Base-by-base conservation (phyloP, 345 rosid species). In the Syzygium oleosum region DNA sequence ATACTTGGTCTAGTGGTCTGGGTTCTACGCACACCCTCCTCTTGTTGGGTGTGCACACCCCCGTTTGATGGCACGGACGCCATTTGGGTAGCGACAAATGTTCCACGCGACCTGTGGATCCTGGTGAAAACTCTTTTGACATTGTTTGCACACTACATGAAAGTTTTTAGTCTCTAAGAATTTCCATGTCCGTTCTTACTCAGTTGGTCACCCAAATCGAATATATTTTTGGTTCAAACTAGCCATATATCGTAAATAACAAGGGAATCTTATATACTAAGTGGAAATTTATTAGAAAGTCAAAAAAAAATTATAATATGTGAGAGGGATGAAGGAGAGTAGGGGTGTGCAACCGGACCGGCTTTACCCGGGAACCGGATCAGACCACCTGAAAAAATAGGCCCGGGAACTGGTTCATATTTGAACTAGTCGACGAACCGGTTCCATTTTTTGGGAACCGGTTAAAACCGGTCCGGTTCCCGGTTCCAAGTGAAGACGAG, bases 121-220 rank as follows among this genome's bases (percentile, higher is more conserved):
- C 1, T 7, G 41, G 38, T 29, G 19, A 63, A 31, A 14, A 29
- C 41, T 63, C 3, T 65, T 65, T 31, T 3, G 10, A 0, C 12
- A 29, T 15, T 31, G 43, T 16, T 65, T 8, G 77, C 19, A 15
- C 5, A 9, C 5, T 63, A 63, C 41, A 29, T 7, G 77, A 63
- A 63, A 63, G 5, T 29, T 63, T 63, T 7, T 0, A 0, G 0
- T 63, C 41, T 63, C 77, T 61, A 14, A 29, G 38, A 63, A 29
- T 63, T 25, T 63, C 21, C 73, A n/a, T 0, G 73, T 8, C 2
- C 29, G 9, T 63, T 63, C 38, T 61, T 14, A n/a, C 38, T 6
- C 0, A 0, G 10, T 29, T 63, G 38, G 38, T n/a, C 73, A 14
- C 73, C 38, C 38, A 63, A 63, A 63, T 63, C 1, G 0, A 2